Evolutionary conservation across 768 basidiomycete species (phyloP).

Genomic region (Termitomyces sp.): DNA sequence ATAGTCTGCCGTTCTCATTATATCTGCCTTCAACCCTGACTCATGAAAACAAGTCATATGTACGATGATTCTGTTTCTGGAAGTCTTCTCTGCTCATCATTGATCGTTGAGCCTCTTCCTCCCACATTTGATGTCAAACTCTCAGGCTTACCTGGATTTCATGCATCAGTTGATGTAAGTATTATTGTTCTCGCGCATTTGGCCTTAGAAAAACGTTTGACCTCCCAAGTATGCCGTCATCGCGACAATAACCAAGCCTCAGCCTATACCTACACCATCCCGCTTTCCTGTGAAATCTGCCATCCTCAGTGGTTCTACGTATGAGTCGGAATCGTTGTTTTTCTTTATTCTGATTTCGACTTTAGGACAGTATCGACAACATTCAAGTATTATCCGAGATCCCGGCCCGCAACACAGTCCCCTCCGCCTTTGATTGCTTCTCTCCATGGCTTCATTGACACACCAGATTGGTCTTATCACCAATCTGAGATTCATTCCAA

Average conservation of each 20-base stretch:
- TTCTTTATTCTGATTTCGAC: conserved; percentile 5
- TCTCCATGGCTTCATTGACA: conserved; percentile 35
- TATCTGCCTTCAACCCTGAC: conserved; percentile 54
- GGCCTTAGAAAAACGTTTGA: neutral
- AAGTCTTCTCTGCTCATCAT: neutral
- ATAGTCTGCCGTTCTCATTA: conserved; percentile 47
- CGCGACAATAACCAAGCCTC: conserved; percentile 44
- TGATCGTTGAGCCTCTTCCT: conserved; percentile 49
- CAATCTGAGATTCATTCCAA: conserved; percentile 37
- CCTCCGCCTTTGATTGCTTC: conserved; percentile 38
- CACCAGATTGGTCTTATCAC: conserved; percentile 47
- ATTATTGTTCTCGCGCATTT: neutral
- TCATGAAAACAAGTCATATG: conserved; percentile 53
- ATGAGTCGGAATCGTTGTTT: conserved; percentile 17
- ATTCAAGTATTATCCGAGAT: conserved; percentile 66
- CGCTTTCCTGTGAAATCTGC: conserved; percentile 42
- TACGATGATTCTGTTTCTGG: conserved; percentile 21
- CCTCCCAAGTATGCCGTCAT: conserved; percentile 49
- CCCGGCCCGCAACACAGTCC: conserved; percentile 49
- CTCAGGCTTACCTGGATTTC: conserved; percentile 68
- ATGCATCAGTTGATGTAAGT: conserved; percentile 51
- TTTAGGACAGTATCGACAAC: conserved; percentile 40
- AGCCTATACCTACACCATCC: conserved; percentile 27
- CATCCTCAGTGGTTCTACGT: conserved; percentile 53
- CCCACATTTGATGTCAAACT: conserved; percentile 67